Evolutionary conservation across 306 rosid genomes (phyloP).

Genomic region (Fragaria nilgerrensis): DNA sequence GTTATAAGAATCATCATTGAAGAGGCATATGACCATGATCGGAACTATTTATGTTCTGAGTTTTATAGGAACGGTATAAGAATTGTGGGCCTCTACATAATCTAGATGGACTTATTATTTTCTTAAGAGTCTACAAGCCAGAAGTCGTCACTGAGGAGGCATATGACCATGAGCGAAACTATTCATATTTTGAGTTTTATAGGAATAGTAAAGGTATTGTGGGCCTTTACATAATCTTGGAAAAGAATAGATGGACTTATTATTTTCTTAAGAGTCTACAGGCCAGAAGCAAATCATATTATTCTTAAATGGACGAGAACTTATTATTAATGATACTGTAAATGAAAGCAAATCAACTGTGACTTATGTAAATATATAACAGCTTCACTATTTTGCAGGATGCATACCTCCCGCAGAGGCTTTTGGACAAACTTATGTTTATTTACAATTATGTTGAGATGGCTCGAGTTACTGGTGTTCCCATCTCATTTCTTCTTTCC

Average conservation of each 20-base stretch:
- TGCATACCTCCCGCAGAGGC: constrained; percentile 97
- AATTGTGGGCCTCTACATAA: not conserved
- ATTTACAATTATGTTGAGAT: constrained; percentile 97
- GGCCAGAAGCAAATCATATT: not conserved
- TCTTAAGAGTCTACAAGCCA: too few relatives aligned
- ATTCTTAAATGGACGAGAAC: not conserved
- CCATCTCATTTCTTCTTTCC: constrained; percentile 90
- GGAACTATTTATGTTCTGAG: not conserved
- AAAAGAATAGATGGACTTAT: not conserved
- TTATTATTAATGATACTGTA: not conserved
- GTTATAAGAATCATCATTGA: not conserved
- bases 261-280: not conserved
- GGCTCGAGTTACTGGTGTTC: constrained; percentile 99
- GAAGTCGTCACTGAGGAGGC: not conserved
- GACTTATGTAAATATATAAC: constrained; percentile 3
- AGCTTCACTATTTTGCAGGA: constrained; percentile 53
- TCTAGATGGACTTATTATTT: not conserved
- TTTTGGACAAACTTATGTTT: constrained; percentile 91
- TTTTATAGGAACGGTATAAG: not conserved
- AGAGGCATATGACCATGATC: not conserved
- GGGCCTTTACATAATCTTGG: not conserved
- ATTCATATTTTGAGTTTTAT: not conserved
- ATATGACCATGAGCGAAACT: not conserved
- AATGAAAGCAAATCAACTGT: not conserved
- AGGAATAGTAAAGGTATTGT: not conserved